phyloP scores from a whole-genome alignment of 2,329 filamentous ascomycete species.

The Fulvia fulva region DNA sequence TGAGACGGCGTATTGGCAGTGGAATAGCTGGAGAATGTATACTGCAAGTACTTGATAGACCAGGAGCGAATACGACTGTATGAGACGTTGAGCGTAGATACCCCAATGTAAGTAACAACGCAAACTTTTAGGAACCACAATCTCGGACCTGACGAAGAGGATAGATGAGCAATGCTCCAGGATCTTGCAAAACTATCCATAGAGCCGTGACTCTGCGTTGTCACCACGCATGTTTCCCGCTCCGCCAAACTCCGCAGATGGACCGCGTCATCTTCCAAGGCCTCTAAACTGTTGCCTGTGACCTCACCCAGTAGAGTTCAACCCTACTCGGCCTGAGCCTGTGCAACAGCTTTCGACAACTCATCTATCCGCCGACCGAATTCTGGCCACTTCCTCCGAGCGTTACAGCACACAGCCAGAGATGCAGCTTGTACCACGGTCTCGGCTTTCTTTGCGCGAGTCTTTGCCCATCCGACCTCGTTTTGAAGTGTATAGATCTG shows the following conservation, averaged over 20 bases:
- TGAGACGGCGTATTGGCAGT: constrained; percentile 37
- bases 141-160: background rate
- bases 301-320: background rate
- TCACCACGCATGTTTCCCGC: background rate
- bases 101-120: background rate
- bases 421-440: background rate
- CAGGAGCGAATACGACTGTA: background rate
- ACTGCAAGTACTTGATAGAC: constrained; percentile 7
- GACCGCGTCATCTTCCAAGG: background rate
- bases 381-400: background rate
- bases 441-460: background rate
- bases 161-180: background rate
- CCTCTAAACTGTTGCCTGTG: background rate
- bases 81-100: background rate
- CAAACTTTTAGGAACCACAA: background rate
- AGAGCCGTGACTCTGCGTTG: background rate
- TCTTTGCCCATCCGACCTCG: background rate
- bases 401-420: background rate
- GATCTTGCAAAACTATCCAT: background rate
- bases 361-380: background rate
- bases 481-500: background rate
- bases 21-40: constrained; percentile 37
- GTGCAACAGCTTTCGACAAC: background rate
- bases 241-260: background rate
- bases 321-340: background rate